Evolutionary conservation across 2,329 filamentous ascomycete genomes (phyloP).

Genomic region (Curvularia spicifera): DNA sequence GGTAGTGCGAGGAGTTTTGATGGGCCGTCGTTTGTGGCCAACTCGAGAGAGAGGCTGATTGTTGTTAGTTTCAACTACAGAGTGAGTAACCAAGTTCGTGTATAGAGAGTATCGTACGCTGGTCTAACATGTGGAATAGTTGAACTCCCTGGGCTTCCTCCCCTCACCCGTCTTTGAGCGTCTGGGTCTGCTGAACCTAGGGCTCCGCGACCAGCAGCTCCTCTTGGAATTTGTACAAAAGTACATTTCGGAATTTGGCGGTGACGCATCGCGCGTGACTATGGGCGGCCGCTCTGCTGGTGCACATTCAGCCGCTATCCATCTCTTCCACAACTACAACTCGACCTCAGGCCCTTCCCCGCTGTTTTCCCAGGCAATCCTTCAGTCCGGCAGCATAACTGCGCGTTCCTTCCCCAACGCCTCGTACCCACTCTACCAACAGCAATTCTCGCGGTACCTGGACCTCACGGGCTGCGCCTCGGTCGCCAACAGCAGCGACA

Average conservation of each 20-base stretch:
- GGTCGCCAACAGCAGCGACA: slow-evolving; percentile 35
- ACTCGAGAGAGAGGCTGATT: slow-evolving; percentile 31
- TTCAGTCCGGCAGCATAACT: slow-evolving; percentile 38
- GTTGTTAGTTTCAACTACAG: slow-evolving; percentile 41
- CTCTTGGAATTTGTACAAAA: slow-evolving; percentile 47
- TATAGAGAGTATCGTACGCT: background rate
- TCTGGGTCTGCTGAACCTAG: slow-evolving; percentile 37
- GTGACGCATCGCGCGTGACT: slow-evolving; percentile 47
- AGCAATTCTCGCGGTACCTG: slow-evolving; percentile 32
- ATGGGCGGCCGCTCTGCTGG: slow-evolving; percentile 50
- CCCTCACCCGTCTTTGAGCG: slow-evolving; percentile 35
- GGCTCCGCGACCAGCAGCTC: slow-evolving; percentile 30
- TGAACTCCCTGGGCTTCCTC: slow-evolving; percentile 35
- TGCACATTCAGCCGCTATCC: slow-evolving; percentile 38
- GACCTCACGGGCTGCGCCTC: slow-evolving; percentile 25
- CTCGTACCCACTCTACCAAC: slow-evolving; percentile 38
- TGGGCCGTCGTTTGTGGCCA: slow-evolving; percentile 34
- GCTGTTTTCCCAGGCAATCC: slow-evolving; percentile 36
- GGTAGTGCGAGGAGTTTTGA: slow-evolving; percentile 37
- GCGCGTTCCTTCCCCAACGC: slow-evolving; percentile 38
- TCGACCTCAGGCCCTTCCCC: slow-evolving; percentile 27
- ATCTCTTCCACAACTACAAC: slow-evolving; percentile 41
- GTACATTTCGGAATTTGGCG: slow-evolving; percentile 51
- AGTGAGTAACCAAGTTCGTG: slow-evolving; percentile 10
- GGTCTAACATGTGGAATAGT: background rate